phyloP scores from a whole-genome alignment of 202 grass and related monocot genomes.

The Thinopyrum obtusiflorum region DNA sequence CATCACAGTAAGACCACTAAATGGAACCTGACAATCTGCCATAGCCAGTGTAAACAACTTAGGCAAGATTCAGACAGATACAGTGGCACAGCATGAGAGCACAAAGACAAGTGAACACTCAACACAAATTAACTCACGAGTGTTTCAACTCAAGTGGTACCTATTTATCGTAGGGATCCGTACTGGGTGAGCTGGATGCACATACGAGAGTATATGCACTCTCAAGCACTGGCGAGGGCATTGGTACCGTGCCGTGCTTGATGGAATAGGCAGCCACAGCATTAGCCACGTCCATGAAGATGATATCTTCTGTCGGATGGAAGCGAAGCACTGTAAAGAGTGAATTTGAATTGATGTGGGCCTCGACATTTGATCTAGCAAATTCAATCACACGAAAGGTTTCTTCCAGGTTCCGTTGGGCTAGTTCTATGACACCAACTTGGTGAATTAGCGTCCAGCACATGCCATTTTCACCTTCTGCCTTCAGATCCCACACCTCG shows the following conservation, averaged over 20 bases:
- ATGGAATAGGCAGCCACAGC: background rate
- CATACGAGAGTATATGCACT: background rate
- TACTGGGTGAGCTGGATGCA: background rate
- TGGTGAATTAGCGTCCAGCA: background rate
- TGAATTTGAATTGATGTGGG: background rate
- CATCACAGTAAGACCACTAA: background rate
- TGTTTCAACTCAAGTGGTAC: background rate
- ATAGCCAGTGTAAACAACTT: background rate
- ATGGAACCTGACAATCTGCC: background rate
- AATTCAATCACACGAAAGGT: background rate
- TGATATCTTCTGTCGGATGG: background rate
- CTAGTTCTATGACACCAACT: background rate
- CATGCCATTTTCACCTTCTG: background rate
- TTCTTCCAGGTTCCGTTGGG: background rate
- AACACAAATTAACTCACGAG: background rate
- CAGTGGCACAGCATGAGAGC: background rate
- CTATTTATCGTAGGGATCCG: background rate
- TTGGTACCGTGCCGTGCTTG: background rate
- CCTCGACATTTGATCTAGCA: background rate
- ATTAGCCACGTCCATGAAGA: background rate
- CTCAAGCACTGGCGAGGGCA: background rate
- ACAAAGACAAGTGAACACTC: background rate
- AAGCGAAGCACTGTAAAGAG: background rate
- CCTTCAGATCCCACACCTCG: conserved; percentile 1
- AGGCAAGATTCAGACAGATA: background rate